Evolutionary conservation across 2,329 filamentous ascomycete species (phyloP).

Genomic region (Apiospora rasikravindrae): DNA sequence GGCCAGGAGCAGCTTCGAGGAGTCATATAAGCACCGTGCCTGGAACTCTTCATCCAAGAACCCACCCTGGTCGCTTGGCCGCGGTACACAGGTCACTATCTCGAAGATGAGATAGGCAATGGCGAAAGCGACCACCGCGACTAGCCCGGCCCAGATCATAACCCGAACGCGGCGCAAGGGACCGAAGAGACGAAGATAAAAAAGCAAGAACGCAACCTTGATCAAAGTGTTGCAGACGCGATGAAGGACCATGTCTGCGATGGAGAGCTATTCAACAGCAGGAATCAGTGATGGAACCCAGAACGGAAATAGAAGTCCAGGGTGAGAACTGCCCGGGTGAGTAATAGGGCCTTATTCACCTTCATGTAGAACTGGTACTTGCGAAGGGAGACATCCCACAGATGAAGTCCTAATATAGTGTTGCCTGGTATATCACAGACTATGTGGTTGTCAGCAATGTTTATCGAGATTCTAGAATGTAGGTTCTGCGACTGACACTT

Average conservation of each 20-base stretch:
- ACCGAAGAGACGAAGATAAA: constrained; percentile 28
- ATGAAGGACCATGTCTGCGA: constrained; percentile 9
- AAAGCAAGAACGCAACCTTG: constrained; percentile 25
- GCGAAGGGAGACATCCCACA: background rate
- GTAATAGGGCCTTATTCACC: background rate
- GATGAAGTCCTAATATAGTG: background rate
- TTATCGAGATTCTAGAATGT: no score
- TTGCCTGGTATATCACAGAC: background rate
- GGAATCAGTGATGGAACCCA: background rate
- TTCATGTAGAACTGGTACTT: background rate
- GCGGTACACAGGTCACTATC: background rate
- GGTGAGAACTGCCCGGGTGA: no score
- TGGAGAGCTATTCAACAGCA: background rate
- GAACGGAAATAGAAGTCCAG: background rate
- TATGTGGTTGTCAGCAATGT: background rate
- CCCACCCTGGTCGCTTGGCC: background rate
- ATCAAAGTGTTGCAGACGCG: constrained; percentile 24
- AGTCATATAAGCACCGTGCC: background rate
- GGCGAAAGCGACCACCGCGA: background rate
- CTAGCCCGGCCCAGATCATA: background rate
- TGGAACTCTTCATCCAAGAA: background rate
- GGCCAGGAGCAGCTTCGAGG: background rate
- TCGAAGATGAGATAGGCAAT: background rate
- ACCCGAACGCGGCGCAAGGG: constrained; percentile 21
- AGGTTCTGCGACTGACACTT: background rate